Base-by-base conservation (phyloP, 495 filamentous ascomycete genomes). In the Glonium stellatum region DNA sequence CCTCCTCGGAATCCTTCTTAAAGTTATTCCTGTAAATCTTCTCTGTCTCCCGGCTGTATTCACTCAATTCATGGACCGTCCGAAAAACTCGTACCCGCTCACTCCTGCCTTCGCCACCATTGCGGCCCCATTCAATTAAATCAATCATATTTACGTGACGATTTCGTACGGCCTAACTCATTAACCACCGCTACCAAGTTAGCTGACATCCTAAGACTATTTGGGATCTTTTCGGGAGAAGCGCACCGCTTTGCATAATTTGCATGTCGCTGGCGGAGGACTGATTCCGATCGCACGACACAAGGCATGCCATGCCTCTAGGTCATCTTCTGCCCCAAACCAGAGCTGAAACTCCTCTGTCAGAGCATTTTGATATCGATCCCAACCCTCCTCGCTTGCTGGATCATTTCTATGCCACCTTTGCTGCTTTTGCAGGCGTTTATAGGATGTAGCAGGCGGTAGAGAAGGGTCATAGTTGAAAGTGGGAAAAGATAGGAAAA, bases 351-450 rank as follows among this genome's bases (percentile, higher is more conserved):
- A 46, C 39, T 70, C 67, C 21, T 63, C 36, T 12, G 34, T 41
- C 5, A 69, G 48, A 21, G 68, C 67, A n/a, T 46, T 53, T 41
- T 70, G 63, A 47, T 64, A 70, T 35, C n/a, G 42, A 34, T 49
- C 31, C 53, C 78, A 80, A 55, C 75, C 75, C 67, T 58, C 52
- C 31, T 69, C 68, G 18, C 55, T 57, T 35, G 51, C 57, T 39
- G 57, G 41, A 55, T 36, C 41, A n/a, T 21, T 21, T 23, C 50
- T 18, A 54, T 51, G 52, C 54, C 63, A 46, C 54, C 64, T 61
- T 39, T 53, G 47, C 55, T 66, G 62, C 62, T 49, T 58, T 54
- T 53, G 66, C 39, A 70, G 59, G 19, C 63, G 65, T 36, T 62
- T 50, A 54, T 70, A 70, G 46, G 60, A 70, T 54, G 57, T 67